Evolutionary conservation across 2,329 filamentous ascomycete species (phyloP).

Genomic region (Metarhizium humberi): DNA sequence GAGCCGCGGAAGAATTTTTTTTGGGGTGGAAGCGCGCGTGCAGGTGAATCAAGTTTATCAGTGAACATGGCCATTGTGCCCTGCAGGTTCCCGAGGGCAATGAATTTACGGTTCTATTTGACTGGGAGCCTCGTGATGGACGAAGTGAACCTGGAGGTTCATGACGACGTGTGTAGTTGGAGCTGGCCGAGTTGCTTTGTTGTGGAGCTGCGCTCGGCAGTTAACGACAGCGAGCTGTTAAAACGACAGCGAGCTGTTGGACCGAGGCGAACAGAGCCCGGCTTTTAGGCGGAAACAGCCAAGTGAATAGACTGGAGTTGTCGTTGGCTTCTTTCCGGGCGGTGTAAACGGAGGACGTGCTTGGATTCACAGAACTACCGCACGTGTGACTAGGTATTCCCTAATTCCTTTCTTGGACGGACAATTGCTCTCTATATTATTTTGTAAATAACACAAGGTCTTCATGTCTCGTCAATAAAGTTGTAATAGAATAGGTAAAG

Average conservation of each 20-base stretch:
- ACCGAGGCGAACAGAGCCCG: neutral
- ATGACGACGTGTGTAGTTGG: neutral
- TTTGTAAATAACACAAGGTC: too few species aligned
- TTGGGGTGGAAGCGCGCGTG: neutral
- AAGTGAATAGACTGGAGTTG: neutral
- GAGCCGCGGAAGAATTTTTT: neutral
- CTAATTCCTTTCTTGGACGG: too few species aligned
- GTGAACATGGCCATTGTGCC: neutral
- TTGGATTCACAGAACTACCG: neutral
- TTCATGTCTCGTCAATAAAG: too few species aligned
- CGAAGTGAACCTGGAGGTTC: neutral
- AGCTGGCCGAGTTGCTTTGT: neutral
- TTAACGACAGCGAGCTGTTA: neutral
- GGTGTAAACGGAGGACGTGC: neutral
- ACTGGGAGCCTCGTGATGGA: neutral
- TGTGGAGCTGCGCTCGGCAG: neutral
- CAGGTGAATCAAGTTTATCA: neutral
- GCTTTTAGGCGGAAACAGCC: neutral
- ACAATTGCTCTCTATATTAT: too few species aligned
- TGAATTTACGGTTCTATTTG: neutral
- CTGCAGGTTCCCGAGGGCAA: neutral
- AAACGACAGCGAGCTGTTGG: neutral
- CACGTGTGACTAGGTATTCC: too few species aligned
- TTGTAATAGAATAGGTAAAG: too few species aligned
- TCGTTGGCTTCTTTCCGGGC: neutral